These are phyloP conservation scores for Batkoa obscura DNA, from an alignment of 371 early-diverging fungal genomes.

Conservation along the genomic window DNA sequence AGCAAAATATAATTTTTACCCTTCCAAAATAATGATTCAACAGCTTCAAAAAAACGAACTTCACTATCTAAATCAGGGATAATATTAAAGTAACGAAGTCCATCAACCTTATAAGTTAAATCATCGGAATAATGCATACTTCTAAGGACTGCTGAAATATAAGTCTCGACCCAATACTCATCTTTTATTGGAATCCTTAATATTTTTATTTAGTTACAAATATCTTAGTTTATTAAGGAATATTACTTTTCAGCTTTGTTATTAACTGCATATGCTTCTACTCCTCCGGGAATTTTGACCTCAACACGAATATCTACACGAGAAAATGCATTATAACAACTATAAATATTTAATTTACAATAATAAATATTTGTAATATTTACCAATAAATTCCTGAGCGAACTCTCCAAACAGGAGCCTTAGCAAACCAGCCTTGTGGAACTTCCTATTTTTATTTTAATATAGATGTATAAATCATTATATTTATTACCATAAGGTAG, in stretches of 20 bases:
- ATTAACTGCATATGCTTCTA: slow-evolving; percentile 78
- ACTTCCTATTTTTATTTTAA: slow-evolving; percentile 23
- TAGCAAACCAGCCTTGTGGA: slow-evolving; percentile 45
- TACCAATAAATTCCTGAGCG: slow-evolving; percentile 54
- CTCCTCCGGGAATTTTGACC: slow-evolving; percentile 92
- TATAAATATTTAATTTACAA: slow-evolving; percentile 11
- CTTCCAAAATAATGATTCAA: slow-evolving; percentile 61
- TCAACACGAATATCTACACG: slow-evolving; percentile 93
- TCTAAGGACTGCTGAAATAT: slow-evolving; percentile 68
- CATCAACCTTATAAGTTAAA: slow-evolving; percentile 59
- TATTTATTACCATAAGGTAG: slow-evolving; percentile 53
- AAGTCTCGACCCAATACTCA: slow-evolving; percentile 79
- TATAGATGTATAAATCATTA: not conserved
- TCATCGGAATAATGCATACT: slow-evolving; percentile 80
- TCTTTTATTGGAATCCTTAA: slow-evolving; percentile 4
- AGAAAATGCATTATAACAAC: slow-evolving; percentile 90
- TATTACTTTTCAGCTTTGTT: slow-evolving; percentile 42
- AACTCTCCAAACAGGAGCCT: slow-evolving; percentile 42
- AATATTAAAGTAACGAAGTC: slow-evolving; percentile 72
- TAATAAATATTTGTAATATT: not conserved
- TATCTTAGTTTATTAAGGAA: not conserved
- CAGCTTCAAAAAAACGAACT: slow-evolving; percentile 62
- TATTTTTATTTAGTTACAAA: not conserved
- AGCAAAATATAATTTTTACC: slow-evolving; percentile 14
- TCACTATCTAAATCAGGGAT: slow-evolving; percentile 52